These are phyloP conservation scores for Eimeria praecox DNA, from an alignment of 169 alveolate genomes.

Conservation along the genomic window DNA sequence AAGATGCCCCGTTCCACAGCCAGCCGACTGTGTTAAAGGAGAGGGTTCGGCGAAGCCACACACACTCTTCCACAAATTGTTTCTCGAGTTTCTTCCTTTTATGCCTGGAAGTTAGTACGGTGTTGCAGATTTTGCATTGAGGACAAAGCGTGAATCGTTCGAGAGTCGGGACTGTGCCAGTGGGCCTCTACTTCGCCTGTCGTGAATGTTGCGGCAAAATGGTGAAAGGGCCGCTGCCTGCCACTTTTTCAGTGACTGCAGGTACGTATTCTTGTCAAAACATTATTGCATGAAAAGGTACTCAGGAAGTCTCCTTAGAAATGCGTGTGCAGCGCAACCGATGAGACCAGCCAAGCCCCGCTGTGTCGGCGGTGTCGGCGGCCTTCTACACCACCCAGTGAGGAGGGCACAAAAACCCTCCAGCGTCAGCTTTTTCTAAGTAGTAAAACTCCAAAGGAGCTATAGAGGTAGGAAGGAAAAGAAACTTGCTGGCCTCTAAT, in stretches of 20 bases:
- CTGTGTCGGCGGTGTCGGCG: not conserved
- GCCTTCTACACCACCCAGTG: not conserved
- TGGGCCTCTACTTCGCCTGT: not conserved
- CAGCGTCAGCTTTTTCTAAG: not conserved
- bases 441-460: not conserved
- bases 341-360: slow-evolving; percentile 42
- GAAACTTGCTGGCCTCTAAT: not conserved
- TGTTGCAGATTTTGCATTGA: not conserved
- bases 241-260: slow-evolving; percentile 9
- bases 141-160: not conserved
- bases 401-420: not conserved
- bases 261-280: not conserved
- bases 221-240: not conserved
- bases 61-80: not conserved
- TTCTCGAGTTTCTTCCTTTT: not conserved
- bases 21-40: not conserved
- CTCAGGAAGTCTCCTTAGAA: not conserved
- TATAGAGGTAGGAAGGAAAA: not conserved
- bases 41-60: not conserved
- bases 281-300: not conserved
- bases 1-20: not conserved
- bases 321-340: not conserved
- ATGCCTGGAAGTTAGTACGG: not conserved
- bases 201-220: not conserved
- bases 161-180: not conserved